phyloP scores from a whole-genome alignment of 352 stramenopile genomes.

The Globisporangium splendens region DNA sequence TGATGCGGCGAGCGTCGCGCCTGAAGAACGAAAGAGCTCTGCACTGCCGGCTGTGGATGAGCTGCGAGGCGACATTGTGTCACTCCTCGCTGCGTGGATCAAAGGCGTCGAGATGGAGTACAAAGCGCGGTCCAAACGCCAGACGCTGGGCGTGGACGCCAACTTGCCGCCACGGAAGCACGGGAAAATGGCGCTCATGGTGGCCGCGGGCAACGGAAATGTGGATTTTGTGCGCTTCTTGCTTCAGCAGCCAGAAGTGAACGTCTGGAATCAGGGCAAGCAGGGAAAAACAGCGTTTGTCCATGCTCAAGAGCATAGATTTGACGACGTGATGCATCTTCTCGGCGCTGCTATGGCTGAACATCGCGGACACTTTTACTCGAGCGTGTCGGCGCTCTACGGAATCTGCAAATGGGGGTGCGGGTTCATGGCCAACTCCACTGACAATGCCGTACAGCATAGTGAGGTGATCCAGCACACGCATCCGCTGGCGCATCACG shows the following conservation, averaged over 20 bases:
- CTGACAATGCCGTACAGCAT: constrained; percentile 24
- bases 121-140: constrained; percentile 47
- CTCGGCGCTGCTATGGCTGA: constrained; percentile 44
- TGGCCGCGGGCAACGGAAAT: constrained; percentile 48
- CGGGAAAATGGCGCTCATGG: constrained; percentile 57
- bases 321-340: constrained; percentile 27
- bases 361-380: constrained; percentile 30
- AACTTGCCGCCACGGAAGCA: constrained; percentile 31
- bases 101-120: constrained; percentile 77
- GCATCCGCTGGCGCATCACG: constrained; percentile 43
- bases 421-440: constrained; percentile 38
- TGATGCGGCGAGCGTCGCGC: constrained; percentile 5
- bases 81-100: constrained; percentile 61
- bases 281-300: constrained; percentile 38
- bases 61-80: constrained; percentile 43
- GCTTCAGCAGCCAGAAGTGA: constrained; percentile 26
- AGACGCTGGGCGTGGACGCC: constrained; percentile 43
- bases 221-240: constrained; percentile 50
- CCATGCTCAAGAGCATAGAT: constrained; percentile 29
- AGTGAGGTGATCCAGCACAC: constrained; percentile 25
- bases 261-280: constrained; percentile 34
- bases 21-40: constrained; percentile 9
- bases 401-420: constrained; percentile 67
- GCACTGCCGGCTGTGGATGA: constrained; percentile 30
- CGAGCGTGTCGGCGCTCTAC: constrained; percentile 34